phyloP scores from a whole-genome alignment of 2,329 filamentous ascomycete species.

The Cyanodermella asteris region DNA sequence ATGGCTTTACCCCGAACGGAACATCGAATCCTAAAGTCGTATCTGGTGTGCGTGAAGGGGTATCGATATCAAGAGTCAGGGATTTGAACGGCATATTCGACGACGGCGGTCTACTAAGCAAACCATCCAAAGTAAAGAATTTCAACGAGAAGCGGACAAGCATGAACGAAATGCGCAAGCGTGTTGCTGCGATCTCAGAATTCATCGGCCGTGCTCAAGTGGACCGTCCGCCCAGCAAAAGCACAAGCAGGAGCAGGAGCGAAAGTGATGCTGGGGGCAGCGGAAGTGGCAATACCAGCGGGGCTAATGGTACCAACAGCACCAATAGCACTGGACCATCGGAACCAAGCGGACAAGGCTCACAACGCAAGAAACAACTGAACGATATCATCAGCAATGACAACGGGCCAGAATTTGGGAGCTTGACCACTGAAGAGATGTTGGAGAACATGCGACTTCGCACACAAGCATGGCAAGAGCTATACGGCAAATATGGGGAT shows the following conservation, averaged over 20 bases:
- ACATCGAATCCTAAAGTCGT: slow-evolving; percentile 11
- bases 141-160: slow-evolving; percentile 40
- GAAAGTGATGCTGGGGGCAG: not conserved
- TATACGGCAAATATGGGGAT: slow-evolving; percentile 35
- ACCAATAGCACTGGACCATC: no score
- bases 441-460: slow-evolving; percentile 69
- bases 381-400: not conserved
- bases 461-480: slow-evolving; percentile 66
- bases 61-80: slow-evolving; percentile 15
- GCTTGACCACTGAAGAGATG: slow-evolving; percentile 64
- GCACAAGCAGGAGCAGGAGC: slow-evolving; percentile 19
- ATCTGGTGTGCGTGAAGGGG: slow-evolving; percentile 8
- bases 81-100: slow-evolving; percentile 33
- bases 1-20: no score
- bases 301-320: no score
- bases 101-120: slow-evolving; percentile 30
- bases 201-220: slow-evolving; percentile 79
- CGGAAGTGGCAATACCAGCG: not conserved
- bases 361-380: not conserved
- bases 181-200: slow-evolving; percentile 64
- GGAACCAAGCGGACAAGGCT: slow-evolving; percentile 3
- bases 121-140: slow-evolving; percentile 37
- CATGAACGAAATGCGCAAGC: slow-evolving; percentile 72
- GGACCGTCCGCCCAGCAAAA: slow-evolving; percentile 46
- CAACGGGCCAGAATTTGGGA: slow-evolving; percentile 42